These are phyloP conservation scores for Ceratocystis smalleyi DNA, from an alignment of 2,329 filamentous ascomycete genomes.

Conservation along the genomic window DNA sequence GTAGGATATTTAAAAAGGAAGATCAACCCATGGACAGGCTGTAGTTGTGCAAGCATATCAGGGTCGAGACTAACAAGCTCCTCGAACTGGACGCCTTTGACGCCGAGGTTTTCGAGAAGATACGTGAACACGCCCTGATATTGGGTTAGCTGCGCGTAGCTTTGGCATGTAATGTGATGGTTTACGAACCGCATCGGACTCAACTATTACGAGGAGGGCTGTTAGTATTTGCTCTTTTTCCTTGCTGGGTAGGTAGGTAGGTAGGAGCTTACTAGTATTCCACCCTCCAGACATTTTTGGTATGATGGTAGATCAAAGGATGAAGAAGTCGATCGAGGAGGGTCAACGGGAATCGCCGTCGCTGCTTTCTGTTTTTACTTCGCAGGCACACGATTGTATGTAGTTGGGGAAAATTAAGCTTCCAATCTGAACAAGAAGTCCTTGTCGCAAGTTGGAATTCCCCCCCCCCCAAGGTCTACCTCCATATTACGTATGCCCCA, in stretches of 20 bases:
- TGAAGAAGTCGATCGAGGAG: neutral
- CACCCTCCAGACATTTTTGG: slow-evolving; percentile 46
- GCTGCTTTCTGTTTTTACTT: neutral
- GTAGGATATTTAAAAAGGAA: slow-evolving; percentile 97
- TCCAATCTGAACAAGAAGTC: neutral
- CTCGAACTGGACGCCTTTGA: slow-evolving; percentile 90
- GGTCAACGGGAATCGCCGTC: neutral
- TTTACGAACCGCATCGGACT: slow-evolving; percentile 72
- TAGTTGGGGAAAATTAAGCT: neutral
- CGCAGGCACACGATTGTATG: neutral
- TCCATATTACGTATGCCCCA: slow-evolving; percentile 1
- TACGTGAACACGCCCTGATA: slow-evolving; percentile 84
- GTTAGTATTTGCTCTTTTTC: neutral
- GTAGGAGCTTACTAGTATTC: slow-evolving; percentile 77
- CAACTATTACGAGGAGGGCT: slow-evolving; percentile 36
- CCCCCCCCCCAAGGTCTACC: neutral
- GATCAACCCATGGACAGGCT: slow-evolving; percentile 84
- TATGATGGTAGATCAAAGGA: neutral
- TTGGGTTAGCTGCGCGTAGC: slow-evolving; percentile 11
- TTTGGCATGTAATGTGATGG: slow-evolving; percentile 11
- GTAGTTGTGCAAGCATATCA: slow-evolving; percentile 51
- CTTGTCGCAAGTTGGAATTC: neutral
- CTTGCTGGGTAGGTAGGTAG: neutral
- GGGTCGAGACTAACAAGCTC: slow-evolving; percentile 83
- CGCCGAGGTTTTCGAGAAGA: slow-evolving; percentile 78